phyloP scores from a whole-genome alignment of 2,329 filamentous ascomycete species.

The Tympanopsis confertula region DNA sequence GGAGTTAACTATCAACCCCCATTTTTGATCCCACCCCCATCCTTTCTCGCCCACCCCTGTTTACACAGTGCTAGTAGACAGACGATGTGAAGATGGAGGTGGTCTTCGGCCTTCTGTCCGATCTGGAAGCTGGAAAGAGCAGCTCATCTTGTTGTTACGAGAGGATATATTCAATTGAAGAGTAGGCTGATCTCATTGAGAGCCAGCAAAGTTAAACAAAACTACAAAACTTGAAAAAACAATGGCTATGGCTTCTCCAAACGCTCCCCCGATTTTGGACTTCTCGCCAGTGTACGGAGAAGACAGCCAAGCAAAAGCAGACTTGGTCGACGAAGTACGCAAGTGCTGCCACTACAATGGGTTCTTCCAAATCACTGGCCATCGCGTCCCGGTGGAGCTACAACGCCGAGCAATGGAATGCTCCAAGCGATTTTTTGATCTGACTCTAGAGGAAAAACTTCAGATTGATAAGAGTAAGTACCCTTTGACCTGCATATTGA shows the following conservation, averaged over 20 bases:
- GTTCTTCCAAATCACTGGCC: conserved; percentile 39
- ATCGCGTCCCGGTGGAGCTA: conserved; percentile 26
- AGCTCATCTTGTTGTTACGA: not conserved
- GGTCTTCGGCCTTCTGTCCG: not conserved
- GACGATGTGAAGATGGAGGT: not conserved
- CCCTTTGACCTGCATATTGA: conserved; percentile 14
- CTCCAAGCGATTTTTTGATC: conserved; percentile 32
- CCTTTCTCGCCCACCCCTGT: too few relatives aligned
- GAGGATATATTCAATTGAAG: not conserved
- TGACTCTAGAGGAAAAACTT: conserved; percentile 31
- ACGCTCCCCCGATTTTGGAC: not conserved
- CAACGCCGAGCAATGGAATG: conserved; percentile 26
- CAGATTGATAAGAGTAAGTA: conserved; percentile 23
- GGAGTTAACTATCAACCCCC: too few relatives aligned
- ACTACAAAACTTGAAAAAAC: too few relatives aligned
- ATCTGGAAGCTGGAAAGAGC: not conserved
- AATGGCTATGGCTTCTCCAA: not conserved
- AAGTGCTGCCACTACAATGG: conserved; percentile 31
- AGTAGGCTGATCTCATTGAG: not conserved
- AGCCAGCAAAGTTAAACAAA: not conserved
- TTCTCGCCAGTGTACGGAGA: conserved; percentile 4
- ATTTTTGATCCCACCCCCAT: not conserved
- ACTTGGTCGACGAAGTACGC: conserved; percentile 18
- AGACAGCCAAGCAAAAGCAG: conserved; percentile 5
- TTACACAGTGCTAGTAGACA: not conserved